Evolutionary conservation across 148 eudicot genomes (phyloP).

Genomic region (Dysphania ambrosioides): DNA sequence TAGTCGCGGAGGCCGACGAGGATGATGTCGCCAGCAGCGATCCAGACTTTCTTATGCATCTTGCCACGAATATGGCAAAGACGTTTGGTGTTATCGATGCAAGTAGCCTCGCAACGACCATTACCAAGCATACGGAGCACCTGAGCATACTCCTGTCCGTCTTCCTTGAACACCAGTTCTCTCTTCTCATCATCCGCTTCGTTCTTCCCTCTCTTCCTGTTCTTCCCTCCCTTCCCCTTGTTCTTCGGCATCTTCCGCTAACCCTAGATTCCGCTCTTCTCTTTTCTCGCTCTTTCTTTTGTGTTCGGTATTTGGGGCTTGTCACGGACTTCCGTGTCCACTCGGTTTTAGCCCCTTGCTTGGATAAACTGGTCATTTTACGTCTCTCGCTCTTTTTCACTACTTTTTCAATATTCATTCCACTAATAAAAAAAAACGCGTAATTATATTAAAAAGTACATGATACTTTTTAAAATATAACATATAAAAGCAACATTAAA

Average conservation of each 20-base stretch:
- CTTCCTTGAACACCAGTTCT: slow-evolving; percentile 85
- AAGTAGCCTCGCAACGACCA: slow-evolving; percentile 72
- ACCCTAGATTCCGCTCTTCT: too few relatives aligned
- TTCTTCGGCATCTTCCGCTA: slow-evolving; percentile 91
- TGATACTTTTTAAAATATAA: too few relatives aligned
- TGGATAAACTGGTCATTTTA: too few relatives aligned
- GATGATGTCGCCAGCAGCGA: slow-evolving; percentile 81
- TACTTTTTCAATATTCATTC: too few relatives aligned
- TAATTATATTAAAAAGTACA: too few relatives aligned
- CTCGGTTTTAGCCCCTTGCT: too few relatives aligned
- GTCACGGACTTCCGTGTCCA: too few relatives aligned
- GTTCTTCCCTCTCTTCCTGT: slow-evolving; percentile 87
- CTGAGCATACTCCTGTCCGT: slow-evolving; percentile 86
- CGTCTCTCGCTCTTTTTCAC: too few relatives aligned
- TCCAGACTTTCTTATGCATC: slow-evolving; percentile 98
- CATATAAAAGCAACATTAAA: too few relatives aligned
- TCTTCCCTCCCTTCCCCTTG: slow-evolving; percentile 97
- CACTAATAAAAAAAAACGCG: too few relatives aligned
- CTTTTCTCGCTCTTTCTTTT: too few relatives aligned
- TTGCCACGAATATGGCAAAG: slow-evolving; percentile 88
- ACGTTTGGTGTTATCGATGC: slow-evolving; percentile 69
- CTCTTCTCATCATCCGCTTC: slow-evolving; percentile 90
- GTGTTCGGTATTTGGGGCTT: too few relatives aligned
- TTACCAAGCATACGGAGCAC: slow-evolving; percentile 82
- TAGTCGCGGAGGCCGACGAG: slow-evolving; percentile 85